Conservation (phyloP, 805 yeast species). For the Hanseniaspora thailandica region DNA sequence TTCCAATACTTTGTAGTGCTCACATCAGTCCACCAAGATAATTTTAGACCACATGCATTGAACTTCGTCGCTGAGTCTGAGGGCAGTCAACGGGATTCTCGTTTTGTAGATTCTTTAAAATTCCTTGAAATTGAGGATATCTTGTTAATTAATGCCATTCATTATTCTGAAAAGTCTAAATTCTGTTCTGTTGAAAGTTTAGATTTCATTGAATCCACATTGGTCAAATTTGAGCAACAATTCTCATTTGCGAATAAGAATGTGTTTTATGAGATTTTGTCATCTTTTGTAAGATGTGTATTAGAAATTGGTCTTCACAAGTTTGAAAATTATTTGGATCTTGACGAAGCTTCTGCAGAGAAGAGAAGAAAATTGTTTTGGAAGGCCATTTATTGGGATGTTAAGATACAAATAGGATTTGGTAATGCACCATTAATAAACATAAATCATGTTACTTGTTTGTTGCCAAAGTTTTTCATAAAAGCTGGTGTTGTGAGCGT, state of each 20-base stretch:
- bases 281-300: neutral
- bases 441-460: neutral
- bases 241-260: neutral
- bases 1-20: neutral
- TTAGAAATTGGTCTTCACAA: constrained; percentile 6
- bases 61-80: neutral
- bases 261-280: neutral
- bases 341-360: constrained; percentile 9
- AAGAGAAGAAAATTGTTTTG: constrained; percentile 14
- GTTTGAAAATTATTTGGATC: constrained; percentile 11
- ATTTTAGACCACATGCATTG: neutral
- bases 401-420: neutral
- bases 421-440: constrained; percentile 1
- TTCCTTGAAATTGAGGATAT: constrained; percentile 10
- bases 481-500: constrained; percentile 7
- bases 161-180: constrained; percentile 4
- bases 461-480: constrained; percentile 7
- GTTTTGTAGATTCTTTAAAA: neutral
- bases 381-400: constrained; percentile 13
- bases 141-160: neutral
- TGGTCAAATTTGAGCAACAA: neutral
- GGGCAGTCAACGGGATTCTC: neutral
- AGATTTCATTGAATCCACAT: constrained; percentile 7
- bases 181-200: constrained; percentile 5
- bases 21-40: neutral